Percentiles rank a stretch among this genome's conserved stretches.
These are phyloP conservation scores for Moricandia moricandioides DNA, from an alignment of 345 rosid species.

Conservation along the genomic window DNA sequence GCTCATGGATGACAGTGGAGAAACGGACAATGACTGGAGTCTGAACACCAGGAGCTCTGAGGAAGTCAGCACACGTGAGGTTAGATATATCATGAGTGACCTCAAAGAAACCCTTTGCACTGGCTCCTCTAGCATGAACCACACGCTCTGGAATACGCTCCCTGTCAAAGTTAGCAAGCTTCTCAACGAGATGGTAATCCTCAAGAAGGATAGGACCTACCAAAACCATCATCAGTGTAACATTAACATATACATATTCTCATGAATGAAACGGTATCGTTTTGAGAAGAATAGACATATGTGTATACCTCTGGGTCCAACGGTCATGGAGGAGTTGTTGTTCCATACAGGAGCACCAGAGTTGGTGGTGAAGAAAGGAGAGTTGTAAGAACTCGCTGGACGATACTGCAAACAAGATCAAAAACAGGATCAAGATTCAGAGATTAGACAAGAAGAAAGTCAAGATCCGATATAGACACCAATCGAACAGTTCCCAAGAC, in stretches of 20 bases:
- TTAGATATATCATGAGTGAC: conserved; percentile 74
- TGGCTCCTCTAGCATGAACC: conserved; percentile 94
- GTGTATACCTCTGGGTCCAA: conserved; percentile 38
- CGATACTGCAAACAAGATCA: conserved; percentile 29
- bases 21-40: conserved; percentile 87
- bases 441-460: neutral
- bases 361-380: conserved; percentile 43
- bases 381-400: conserved; percentile 40
- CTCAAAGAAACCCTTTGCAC: conserved; percentile 94
- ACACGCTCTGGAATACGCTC: conserved; percentile 92
- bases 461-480: neutral
- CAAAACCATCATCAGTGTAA: neutral
- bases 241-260: neutral
- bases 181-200: conserved; percentile 86
- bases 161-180: conserved; percentile 80
- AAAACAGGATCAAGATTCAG: neutral
- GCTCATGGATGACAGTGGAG: conserved; percentile 90
- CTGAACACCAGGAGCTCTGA: conserved; percentile 86
- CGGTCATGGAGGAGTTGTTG: conserved; percentile 45
- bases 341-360: conserved; percentile 49
- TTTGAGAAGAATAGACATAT: neutral
- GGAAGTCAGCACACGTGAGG: conserved; percentile 85
- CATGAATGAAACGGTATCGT: neutral
- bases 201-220: conserved; percentile 90
- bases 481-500: neutral